Conservation (phyloP, 2,329 filamentous ascomycete genomes). For the Alternaria sp. region DNA sequence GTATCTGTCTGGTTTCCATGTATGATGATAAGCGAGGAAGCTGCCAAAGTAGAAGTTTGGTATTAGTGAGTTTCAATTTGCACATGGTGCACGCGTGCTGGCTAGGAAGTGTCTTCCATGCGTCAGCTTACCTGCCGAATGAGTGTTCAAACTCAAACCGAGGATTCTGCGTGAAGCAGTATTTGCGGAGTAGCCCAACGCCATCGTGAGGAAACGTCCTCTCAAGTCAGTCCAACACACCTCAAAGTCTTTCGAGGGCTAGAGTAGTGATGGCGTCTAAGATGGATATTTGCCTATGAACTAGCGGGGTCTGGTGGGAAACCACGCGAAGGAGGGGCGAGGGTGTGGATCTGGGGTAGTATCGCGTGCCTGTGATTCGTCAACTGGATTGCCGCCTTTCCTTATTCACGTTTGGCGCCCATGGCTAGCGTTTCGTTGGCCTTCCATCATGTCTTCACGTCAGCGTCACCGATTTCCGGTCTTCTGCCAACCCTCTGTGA, state of each 20-base stretch:
- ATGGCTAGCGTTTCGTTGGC: constrained; percentile 25
- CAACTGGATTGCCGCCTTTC: constrained; percentile 35
- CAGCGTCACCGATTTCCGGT: constrained; percentile 19
- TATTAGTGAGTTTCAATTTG: background rate
- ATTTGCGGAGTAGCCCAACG: background rate
- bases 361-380: constrained; percentile 39
- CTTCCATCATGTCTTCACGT: constrained; percentile 23
- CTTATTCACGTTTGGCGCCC: constrained; percentile 33
- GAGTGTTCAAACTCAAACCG: background rate
- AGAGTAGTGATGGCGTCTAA: background rate
- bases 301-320: constrained; percentile 5
- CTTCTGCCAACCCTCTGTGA: constrained; percentile 23
- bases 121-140: background rate
- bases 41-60: background rate
- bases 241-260: background rate
- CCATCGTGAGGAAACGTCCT: background rate
- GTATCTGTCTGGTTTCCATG: background rate
- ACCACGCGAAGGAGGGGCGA: constrained; percentile 8
- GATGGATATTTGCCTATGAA: background rate
- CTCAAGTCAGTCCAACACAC: background rate
- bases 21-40: background rate
- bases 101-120: background rate
- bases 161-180: background rate
- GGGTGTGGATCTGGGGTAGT: constrained; percentile 17
- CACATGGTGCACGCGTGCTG: background rate